phyloP scores from a whole-genome alignment of 108 stramenopile species.

The Fragilaria crotonensis region DNA sequence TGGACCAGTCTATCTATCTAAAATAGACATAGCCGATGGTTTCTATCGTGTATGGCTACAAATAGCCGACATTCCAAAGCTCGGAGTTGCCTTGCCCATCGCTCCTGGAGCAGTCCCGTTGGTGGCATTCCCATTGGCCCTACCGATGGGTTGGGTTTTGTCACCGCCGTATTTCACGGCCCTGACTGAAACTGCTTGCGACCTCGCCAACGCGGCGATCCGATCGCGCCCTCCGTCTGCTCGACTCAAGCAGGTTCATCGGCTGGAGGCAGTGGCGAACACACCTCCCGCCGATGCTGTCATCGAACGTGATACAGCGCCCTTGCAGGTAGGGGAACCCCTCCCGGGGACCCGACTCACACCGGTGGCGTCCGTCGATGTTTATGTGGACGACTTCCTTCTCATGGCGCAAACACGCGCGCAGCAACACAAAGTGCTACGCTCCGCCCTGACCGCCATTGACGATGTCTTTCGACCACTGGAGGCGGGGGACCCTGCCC shows the following conservation, averaged over 20 bases:
- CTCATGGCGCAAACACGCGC: background rate
- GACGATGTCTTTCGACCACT: too few species aligned
- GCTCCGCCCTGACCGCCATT: too few species aligned
- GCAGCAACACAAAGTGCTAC: slow-evolving; percentile 18
- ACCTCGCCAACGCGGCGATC: slow-evolving; percentile 10
- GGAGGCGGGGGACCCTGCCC: too few species aligned
- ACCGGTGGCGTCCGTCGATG: slow-evolving; percentile 4
- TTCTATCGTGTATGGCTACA: slow-evolving; percentile 16
- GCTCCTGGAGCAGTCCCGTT: background rate
- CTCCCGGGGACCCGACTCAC: too few species aligned
- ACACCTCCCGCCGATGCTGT: slow-evolving; percentile 12
- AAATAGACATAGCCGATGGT: slow-evolving; percentile 25
- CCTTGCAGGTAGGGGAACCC: slow-evolving; percentile 16
- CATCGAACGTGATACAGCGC: slow-evolving; percentile 26
- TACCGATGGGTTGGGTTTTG: too few species aligned
- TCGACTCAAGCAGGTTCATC: slow-evolving; percentile 17
- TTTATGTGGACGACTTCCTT: slow-evolving; percentile 29
- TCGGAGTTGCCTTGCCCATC: background rate
- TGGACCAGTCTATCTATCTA: slow-evolving; percentile 17
- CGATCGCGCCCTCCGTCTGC: background rate
- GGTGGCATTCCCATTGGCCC: too few species aligned
- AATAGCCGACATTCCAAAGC: background rate
- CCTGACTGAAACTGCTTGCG: too few species aligned
- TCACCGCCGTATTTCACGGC: too few species aligned
- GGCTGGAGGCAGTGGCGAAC: too few species aligned